These are phyloP conservation scores for Elaphomyces granulatus DNA, from an alignment of 495 filamentous ascomycete species.

Conservation along the genomic window DNA sequence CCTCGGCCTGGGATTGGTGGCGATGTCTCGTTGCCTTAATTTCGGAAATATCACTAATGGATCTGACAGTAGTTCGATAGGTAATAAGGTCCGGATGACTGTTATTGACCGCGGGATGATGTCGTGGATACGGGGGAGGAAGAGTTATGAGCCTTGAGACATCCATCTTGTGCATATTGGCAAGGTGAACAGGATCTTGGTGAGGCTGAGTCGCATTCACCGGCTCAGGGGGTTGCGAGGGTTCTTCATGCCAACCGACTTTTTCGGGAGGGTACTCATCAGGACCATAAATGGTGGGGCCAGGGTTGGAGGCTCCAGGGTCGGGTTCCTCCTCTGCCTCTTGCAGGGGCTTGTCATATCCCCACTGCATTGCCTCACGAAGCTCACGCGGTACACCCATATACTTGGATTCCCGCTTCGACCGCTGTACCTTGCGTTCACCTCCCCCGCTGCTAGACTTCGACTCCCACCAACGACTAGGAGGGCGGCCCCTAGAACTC, in stretches of 20 bases:
- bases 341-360: conserved; percentile 22
- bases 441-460: conserved; percentile 34
- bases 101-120: conserved; percentile 92
- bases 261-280: conserved; percentile 81
- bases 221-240: conserved; percentile 20
- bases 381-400: conserved; percentile 71
- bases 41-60: conserved; percentile 60
- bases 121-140: conserved; percentile 82
- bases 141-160: conserved; percentile 86
- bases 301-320: conserved; percentile 16
- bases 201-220: conserved; percentile 1
- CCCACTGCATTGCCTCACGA: conserved; percentile 54
- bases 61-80: conserved; percentile 59
- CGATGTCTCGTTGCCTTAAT: conserved; percentile 51
- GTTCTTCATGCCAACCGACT: conserved; percentile 57
- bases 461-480: conserved; percentile 93
- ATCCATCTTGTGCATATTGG: conserved; percentile 44
- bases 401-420: conserved; percentile 84
- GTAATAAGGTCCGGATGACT: conserved; percentile 76
- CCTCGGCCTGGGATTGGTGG: conserved; percentile 31
- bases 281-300: conserved; percentile 32
- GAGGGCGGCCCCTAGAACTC: conserved; percentile 69
- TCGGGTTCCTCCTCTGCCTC: conserved; percentile 16
- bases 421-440: conserved; percentile 43
- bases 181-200: conserved; percentile 5